These are phyloP conservation scores for Ehretia macrophylla DNA, from an alignment of 257 asterid species.

Conservation along the genomic window DNA sequence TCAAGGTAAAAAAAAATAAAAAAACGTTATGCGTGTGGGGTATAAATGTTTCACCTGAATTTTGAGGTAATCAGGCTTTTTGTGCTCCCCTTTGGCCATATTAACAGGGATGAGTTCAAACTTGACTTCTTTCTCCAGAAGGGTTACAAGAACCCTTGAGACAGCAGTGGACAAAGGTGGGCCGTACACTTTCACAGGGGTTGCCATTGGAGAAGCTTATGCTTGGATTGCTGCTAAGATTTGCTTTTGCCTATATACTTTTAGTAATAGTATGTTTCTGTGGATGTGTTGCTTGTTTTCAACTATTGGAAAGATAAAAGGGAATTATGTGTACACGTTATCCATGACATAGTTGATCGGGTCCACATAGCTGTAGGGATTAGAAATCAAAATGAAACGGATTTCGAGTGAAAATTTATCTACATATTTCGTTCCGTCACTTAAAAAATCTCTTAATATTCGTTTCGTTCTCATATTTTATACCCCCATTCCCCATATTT, in stretches of 20 bases:
- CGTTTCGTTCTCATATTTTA: too few relatives aligned
- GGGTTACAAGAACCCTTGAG: conserved; percentile 64
- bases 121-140: conserved; percentile 67
- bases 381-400: too few relatives aligned
- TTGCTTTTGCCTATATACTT: not conserved
- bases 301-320: too few relatives aligned
- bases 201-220: conserved; percentile 34
- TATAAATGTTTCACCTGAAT: conserved; percentile 43
- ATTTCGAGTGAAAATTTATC: too few relatives aligned
- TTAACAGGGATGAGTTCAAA: conserved; percentile 63
- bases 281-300: too few relatives aligned
- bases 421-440: too few relatives aligned
- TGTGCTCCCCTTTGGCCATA: conserved; percentile 78
- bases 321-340: too few relatives aligned
- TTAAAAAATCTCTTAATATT: too few relatives aligned
- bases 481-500: too few relatives aligned
- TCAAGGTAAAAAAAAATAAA: not conserved
- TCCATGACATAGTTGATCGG: too few relatives aligned
- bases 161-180: conserved; percentile 77
- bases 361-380: too few relatives aligned
- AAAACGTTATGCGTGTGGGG: not conserved
- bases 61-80: conserved; percentile 72
- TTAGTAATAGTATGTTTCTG: not conserved
- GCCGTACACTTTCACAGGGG: conserved; percentile 73
- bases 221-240: too few relatives aligned